Evolutionary conservation across 768 basidiomycete species (phyloP).

Genomic region (Chalciporus pseudorubinellus): DNA sequence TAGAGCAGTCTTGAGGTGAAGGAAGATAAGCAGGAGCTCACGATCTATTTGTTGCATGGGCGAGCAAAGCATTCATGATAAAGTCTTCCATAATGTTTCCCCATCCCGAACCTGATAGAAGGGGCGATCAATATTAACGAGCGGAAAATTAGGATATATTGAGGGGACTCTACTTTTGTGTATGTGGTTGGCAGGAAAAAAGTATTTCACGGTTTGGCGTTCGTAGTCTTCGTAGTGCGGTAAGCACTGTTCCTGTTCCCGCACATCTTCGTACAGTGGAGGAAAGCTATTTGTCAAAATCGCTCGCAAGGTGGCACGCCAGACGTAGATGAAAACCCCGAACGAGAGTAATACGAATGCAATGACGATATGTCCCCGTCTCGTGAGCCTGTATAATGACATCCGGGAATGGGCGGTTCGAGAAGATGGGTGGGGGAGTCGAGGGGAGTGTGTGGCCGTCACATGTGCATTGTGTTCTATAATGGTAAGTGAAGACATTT

Average conservation of each 20-base stretch:
- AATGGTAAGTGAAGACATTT: background rate
- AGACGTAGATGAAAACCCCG: slow-evolving; percentile 10
- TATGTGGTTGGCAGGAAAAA: slow-evolving; percentile 49
- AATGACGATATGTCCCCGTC: slow-evolving; percentile 20
- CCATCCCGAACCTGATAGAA: slow-evolving; percentile 36
- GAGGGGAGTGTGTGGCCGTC: background rate
- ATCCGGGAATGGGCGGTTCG: slow-evolving; percentile 6
- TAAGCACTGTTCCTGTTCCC: slow-evolving; percentile 37
- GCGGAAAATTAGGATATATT: background rate
- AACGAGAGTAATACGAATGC: slow-evolving; percentile 6
- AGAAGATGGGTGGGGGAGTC: background rate
- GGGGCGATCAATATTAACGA: background rate
- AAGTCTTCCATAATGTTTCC: slow-evolving; percentile 43
- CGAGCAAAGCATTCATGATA: slow-evolving; percentile 36
- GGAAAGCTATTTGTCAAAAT: slow-evolving; percentile 23
- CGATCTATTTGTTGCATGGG: slow-evolving; percentile 36
- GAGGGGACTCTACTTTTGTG: slow-evolving; percentile 27
- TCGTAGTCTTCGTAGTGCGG: slow-evolving; percentile 42
- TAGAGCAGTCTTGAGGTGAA: background rate
- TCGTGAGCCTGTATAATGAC: slow-evolving; percentile 22
- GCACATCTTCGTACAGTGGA: slow-evolving; percentile 42
- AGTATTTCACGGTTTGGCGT: slow-evolving; percentile 36
- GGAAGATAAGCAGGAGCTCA: slow-evolving; percentile 12
- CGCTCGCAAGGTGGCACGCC: slow-evolving; percentile 1
- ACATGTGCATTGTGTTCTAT: background rate